Evolutionary conservation across 805 yeast genomes (phyloP).

Genomic region (Lipomyces spencermartinsiae): DNA sequence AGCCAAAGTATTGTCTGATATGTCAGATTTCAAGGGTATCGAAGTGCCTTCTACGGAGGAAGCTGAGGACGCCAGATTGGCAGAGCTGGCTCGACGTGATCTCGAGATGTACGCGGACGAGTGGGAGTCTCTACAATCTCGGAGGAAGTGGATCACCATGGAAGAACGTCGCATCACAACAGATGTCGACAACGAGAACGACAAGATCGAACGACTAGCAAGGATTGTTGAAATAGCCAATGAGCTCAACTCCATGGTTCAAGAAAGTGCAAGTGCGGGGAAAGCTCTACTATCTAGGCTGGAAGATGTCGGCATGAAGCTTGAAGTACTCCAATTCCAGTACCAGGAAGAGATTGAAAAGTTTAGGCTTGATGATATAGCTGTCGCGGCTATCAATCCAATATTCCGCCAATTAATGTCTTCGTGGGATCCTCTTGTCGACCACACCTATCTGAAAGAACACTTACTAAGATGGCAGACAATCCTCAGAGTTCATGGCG

Average conservation of each 20-base stretch:
- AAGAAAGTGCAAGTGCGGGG: background rate
- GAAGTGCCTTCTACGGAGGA: constrained; percentile 15
- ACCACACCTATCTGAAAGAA: constrained; percentile 46
- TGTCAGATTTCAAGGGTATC: constrained; percentile 19
- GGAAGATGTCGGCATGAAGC: constrained; percentile 46
- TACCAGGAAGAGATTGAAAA: constrained; percentile 33
- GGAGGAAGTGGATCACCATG: constrained; percentile 23
- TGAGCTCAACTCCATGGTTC: constrained; percentile 3
- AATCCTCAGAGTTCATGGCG: constrained; percentile 27
- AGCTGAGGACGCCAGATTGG: constrained; percentile 17
- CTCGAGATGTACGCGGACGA: constrained; percentile 36
- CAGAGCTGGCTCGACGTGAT: constrained; percentile 34
- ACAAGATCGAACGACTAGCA: constrained; percentile 26
- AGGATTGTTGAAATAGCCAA: constrained; percentile 18
- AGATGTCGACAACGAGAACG: constrained; percentile 29
- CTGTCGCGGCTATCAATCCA: constrained; percentile 39
- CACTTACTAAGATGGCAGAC: constrained; percentile 45
- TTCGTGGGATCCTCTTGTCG: constrained; percentile 50
- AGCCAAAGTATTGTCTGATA: constrained; percentile 33
- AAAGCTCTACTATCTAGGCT: constrained; percentile 4
- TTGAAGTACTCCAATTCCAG: constrained; percentile 40
- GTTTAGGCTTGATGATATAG: constrained; percentile 40
- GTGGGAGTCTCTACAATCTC: constrained; percentile 37
- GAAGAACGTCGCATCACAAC: constrained; percentile 23
- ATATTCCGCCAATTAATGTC: constrained; percentile 39